These are phyloP conservation scores for Syzygium aromaticum DNA, from an alignment of 345 rosid genomes.

Conservation along the genomic window DNA sequence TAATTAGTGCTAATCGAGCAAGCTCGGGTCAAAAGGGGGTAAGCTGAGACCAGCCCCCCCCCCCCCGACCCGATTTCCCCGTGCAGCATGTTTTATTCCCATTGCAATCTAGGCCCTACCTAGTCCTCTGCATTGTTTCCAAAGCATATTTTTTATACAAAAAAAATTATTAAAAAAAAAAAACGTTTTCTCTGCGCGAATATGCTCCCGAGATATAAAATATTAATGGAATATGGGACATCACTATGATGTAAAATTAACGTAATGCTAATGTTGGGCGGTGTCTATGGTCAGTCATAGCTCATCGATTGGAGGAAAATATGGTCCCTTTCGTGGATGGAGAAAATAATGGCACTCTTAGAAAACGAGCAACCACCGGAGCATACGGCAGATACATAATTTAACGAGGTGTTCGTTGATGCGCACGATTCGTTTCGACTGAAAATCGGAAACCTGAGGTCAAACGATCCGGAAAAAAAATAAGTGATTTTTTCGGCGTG, in stretches of 20 bases:
- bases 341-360: neutral
- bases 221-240: neutral
- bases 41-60: neutral
- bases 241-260: neutral
- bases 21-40: neutral
- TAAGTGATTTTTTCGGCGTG: no score
- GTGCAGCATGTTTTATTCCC: neutral
- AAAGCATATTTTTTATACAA: neutral
- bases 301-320: neutral
- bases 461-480: no score
- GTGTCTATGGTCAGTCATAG: fast-evolving
- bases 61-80: neutral
- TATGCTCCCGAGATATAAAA: neutral
- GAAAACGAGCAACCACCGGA: neutral
- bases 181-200: neutral
- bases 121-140: neutral
- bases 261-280: neutral
- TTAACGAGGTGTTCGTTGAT: neutral
- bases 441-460: neutral
- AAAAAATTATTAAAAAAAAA: neutral
- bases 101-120: neutral
- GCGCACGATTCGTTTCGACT: fast-evolving
- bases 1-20: neutral
- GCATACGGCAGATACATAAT: neutral
- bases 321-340: neutral